Base-by-base conservation (phyloP, 768 basidiomycete genomes). In the Amanita pallidorosea region DNA sequence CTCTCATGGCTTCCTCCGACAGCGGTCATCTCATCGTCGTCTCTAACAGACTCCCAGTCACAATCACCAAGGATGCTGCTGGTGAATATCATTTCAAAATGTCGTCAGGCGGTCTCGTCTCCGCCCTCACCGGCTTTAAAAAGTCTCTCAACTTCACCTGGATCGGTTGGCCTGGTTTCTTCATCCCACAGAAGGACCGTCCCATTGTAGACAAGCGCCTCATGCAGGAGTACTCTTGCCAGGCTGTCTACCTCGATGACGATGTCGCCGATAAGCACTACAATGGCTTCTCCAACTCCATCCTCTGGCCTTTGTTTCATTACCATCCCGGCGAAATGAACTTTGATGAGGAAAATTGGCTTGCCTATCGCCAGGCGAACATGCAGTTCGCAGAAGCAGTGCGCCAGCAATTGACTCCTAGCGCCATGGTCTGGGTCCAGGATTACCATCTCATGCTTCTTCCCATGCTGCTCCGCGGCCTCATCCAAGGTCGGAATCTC, bases 281-380 rank as follows among this genome's bases (percentile, higher is more conserved):
- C 70, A 94, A 94, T 64, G 91, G 96, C 51, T 98, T 99, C 77
- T 95, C 94, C 59, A 99, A 99, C 71, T 96, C 94, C 49, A 98
- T 99, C 69, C 81, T 99, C 46, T 99, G 96, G 96, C 96, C 96
- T 2, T 74, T 99, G 43, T 97, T 99, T 77, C 96, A 99, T 66
- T 99, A 97, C 69, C 95, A 98, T 66, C 96, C 96, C 7, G 95
- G 95, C 56, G 96, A 98, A 71, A 98, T 99, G 93, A 95, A 92
- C 68, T 99, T 99, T 62, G 95, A 97, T 67, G 92, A 96, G 70
- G 89, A 89, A 63, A 90, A 98, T 65, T 99, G 96, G 96, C 80
- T 84, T 48, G 96, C 92, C 12, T 99, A 98, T 67, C 83, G 96
- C 34, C 92, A 96, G 66, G 95, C 95, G 42, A 99, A 98, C 66